These are phyloP conservation scores for Saururus chinensis DNA, from an alignment of 164 flowering plant genomes.

Conservation along the genomic window DNA sequence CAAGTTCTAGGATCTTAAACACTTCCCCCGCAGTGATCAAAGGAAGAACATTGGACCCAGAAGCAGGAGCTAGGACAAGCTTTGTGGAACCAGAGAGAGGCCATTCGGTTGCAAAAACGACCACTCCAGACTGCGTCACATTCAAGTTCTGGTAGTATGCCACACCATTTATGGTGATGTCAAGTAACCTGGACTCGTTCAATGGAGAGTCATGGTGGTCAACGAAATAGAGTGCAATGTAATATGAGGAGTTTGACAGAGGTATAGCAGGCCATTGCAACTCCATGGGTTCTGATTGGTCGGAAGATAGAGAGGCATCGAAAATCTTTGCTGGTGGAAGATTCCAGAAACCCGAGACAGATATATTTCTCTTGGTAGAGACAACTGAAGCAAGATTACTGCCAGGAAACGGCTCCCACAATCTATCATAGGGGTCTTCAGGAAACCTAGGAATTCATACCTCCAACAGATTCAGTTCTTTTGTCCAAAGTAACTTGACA, in stretches of 20 bases:
- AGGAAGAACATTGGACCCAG: conserved; percentile 46
- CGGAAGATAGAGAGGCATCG: conserved; percentile 33
- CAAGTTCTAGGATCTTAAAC: conserved; percentile 44
- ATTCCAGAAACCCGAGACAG: conserved; percentile 75
- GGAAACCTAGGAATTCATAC: conserved; percentile 54
- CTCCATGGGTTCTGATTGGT: conserved; percentile 27
- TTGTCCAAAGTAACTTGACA: no score
- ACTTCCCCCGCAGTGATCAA: conserved; percentile 82
- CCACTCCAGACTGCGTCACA: conserved; percentile 43
- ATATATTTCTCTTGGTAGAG: conserved; percentile 22
- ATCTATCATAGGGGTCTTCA: conserved; percentile 78
- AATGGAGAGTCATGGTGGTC: conserved; percentile 19
- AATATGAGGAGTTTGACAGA: conserved; percentile 52
- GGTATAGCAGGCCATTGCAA: conserved; percentile 60
- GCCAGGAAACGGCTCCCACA: conserved; percentile 59
- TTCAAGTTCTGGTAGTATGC: conserved; percentile 36
- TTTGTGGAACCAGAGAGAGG: conserved; percentile 64
- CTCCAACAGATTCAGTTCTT: background rate
- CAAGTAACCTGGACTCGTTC: conserved; percentile 28
- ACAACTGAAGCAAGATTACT: conserved; percentile 12
- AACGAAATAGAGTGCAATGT: conserved; percentile 68
- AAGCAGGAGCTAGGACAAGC: conserved; percentile 45
- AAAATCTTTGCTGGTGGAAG: conserved; percentile 69
- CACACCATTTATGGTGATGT: conserved; percentile 42
- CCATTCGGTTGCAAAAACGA: conserved; percentile 67